A percentile compares a stretch with the other conserved stretches of the same genome.
Evolutionary conservation across 2,329 filamentous ascomycete genomes (phyloP).

Genomic region (Aspergillus brunneoviolaceus): DNA sequence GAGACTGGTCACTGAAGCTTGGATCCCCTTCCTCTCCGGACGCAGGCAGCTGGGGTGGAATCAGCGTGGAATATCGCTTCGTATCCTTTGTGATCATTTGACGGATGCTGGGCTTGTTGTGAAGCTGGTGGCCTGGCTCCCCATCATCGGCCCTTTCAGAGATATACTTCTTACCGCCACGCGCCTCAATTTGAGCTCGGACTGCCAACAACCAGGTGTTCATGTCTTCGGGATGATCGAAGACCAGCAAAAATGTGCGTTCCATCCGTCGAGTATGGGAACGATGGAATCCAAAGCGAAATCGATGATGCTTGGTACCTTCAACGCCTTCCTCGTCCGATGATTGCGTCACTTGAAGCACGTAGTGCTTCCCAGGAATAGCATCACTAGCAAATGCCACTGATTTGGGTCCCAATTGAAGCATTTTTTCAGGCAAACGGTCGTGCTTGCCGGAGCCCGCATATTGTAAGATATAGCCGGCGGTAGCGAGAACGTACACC

Average conservation of each 20-base stretch:
- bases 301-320: constrained; percentile 37
- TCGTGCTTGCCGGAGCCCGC: constrained; percentile 45
- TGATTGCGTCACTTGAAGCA: constrained; percentile 47
- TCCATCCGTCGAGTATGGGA: constrained; percentile 35
- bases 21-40: constrained; percentile 28
- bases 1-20: constrained; percentile 25
- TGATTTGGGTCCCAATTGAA: constrained; percentile 46
- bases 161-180: constrained; percentile 47
- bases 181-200: constrained; percentile 46
- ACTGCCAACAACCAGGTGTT: constrained; percentile 47
- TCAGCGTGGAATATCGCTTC: constrained; percentile 33
- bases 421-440: constrained; percentile 48
- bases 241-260: constrained; percentile 45
- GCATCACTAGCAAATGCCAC: constrained; percentile 52
- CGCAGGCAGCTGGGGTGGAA: constrained; percentile 27
- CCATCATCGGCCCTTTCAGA: constrained; percentile 38
- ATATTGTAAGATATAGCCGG: constrained; percentile 50
- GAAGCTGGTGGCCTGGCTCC: constrained; percentile 26
- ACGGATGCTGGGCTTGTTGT: constrained; percentile 29
- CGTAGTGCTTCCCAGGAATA: constrained; percentile 51
- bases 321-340: constrained; percentile 34
- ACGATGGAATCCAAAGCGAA: constrained; percentile 41
- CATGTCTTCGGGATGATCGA: constrained; percentile 46
- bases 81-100: constrained; percentile 38
- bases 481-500: constrained; percentile 46